Evolutionary conservation across 768 basidiomycete species (phyloP).

Genomic region (Lentinula sp.): DNA sequence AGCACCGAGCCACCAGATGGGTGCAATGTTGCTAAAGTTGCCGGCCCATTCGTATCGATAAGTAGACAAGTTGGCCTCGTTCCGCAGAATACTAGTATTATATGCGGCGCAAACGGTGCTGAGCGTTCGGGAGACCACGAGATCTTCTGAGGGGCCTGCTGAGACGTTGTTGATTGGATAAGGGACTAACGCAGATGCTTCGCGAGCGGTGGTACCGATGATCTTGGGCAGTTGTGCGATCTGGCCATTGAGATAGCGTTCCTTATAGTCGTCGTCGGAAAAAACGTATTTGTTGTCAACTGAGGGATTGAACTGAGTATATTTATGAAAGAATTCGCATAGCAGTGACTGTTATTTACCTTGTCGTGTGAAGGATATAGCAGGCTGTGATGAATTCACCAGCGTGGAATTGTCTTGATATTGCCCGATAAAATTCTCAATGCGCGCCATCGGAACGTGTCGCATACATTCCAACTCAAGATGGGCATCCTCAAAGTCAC

Average conservation of each 20-base stretch:
- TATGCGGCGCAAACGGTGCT: slow-evolving; percentile 2
- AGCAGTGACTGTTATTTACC: neutral
- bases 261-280: slow-evolving; percentile 4
- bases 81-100: slow-evolving; percentile 6
- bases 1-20: slow-evolving; percentile 8
- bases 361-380: slow-evolving; percentile 1
- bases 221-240: slow-evolving; percentile 5
- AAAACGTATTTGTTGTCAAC: slow-evolving; percentile 7
- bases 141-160: slow-evolving; percentile 6
- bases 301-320: neutral
- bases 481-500: slow-evolving; percentile 2
- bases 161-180: neutral
- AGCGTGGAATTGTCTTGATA: slow-evolving; percentile 6
- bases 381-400: slow-evolving; percentile 3
- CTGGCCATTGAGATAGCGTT: slow-evolving; percentile 2
- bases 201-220: slow-evolving; percentile 7
- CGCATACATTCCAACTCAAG: slow-evolving; percentile 11
- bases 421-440: slow-evolving; percentile 12
- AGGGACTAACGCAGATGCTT: slow-evolving; percentile 5
- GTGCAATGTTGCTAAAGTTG: slow-evolving; percentile 6
- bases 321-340: neutral
- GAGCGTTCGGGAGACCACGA: neutral
- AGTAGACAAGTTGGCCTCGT: slow-evolving; percentile 1
- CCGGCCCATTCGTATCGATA: slow-evolving; percentile 11
- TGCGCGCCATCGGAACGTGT: neutral